phyloP scores from a whole-genome alignment of 2,329 filamentous ascomycete species.

The Cercospora zeina region DNA sequence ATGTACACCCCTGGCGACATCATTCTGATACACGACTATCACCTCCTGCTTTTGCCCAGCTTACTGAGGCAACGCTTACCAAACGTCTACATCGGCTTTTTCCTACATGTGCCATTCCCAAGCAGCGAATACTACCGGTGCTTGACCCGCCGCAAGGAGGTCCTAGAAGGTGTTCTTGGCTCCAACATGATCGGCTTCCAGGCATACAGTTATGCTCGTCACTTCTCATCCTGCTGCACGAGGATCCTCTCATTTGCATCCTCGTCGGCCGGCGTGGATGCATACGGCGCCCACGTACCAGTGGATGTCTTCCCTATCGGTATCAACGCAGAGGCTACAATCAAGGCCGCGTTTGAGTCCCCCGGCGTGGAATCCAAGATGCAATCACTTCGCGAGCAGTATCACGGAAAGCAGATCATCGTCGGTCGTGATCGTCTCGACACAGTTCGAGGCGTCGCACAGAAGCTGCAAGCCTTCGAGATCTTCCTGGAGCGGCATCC shows the following conservation, averaged over 20 bases:
- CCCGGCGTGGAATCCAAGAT: constrained; percentile 71
- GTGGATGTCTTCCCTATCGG: constrained; percentile 94
- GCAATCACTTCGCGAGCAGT: constrained; percentile 70
- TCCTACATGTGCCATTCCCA: constrained; percentile 89
- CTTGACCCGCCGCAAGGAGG: constrained; percentile 81
- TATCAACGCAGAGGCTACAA: constrained; percentile 81
- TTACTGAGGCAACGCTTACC: constrained; percentile 82
- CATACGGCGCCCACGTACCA: constrained; percentile 83
- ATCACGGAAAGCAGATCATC: constrained; percentile 89
- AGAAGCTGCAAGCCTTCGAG: constrained; percentile 93
- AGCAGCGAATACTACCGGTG: constrained; percentile 95
- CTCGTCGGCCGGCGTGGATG: constrained; percentile 79
- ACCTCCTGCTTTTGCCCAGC: constrained; percentile 84
- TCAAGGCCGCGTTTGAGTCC: constrained; percentile 68
- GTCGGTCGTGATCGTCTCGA: constrained; percentile 93
- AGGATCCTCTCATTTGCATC: constrained; percentile 88
- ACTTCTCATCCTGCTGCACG: constrained; percentile 93
- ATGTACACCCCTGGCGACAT: constrained; percentile 91
- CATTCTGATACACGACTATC: constrained; percentile 91
- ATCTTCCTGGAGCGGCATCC: constrained; percentile 87
- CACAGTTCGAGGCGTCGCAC: constrained; percentile 87
- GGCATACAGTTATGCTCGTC: constrained; percentile 89
- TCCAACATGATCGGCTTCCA: constrained; percentile 95
- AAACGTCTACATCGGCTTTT: constrained; percentile 92
- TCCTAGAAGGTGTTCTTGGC: constrained; percentile 84